These are phyloP conservation scores for Hemisphaericaspora lyxosophila DNA, from an alignment of 1,139 yeast genomes.

Conservation along the genomic window DNA sequence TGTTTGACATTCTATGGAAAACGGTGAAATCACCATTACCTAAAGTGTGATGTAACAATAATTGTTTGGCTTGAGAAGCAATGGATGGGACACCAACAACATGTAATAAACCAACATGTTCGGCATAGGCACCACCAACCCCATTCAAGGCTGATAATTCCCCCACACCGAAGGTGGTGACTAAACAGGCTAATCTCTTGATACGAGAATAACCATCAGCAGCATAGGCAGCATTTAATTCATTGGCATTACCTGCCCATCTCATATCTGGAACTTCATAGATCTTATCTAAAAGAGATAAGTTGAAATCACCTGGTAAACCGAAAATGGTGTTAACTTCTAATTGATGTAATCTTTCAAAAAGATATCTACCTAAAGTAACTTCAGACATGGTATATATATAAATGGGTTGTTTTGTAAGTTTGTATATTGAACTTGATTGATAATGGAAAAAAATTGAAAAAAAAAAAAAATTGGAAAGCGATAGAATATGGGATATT, in stretches of 20 bases:
- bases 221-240: slow-evolving; percentile 45
- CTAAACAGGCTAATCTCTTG: slow-evolving; percentile 38
- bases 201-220: slow-evolving; percentile 45
- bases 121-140: slow-evolving; percentile 44
- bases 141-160: slow-evolving; percentile 44
- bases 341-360: slow-evolving; percentile 45
- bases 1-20: slow-evolving; percentile 55
- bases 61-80: slow-evolving; percentile 39
- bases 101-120: slow-evolving; percentile 42
- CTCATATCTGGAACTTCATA: slow-evolving; percentile 40
- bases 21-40: slow-evolving; percentile 51
- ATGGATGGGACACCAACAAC: slow-evolving; percentile 45
- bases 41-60: slow-evolving; percentile 45
- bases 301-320: slow-evolving; percentile 46
- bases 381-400: slow-evolving; percentile 38
- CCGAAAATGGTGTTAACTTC: slow-evolving; percentile 44
- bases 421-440: background rate
- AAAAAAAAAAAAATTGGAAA: background rate
- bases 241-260: slow-evolving; percentile 49
- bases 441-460: background rate
- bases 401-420: too few relatives aligned
- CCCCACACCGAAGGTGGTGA: slow-evolving; percentile 46
- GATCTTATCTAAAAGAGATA: slow-evolving; percentile 37
- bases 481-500: too few relatives aligned
- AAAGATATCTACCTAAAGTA: slow-evolving; percentile 44